These are phyloP conservation scores for Apiospora hydei DNA, from an alignment of 2,329 filamentous ascomycete genomes.

Conservation along the genomic window DNA sequence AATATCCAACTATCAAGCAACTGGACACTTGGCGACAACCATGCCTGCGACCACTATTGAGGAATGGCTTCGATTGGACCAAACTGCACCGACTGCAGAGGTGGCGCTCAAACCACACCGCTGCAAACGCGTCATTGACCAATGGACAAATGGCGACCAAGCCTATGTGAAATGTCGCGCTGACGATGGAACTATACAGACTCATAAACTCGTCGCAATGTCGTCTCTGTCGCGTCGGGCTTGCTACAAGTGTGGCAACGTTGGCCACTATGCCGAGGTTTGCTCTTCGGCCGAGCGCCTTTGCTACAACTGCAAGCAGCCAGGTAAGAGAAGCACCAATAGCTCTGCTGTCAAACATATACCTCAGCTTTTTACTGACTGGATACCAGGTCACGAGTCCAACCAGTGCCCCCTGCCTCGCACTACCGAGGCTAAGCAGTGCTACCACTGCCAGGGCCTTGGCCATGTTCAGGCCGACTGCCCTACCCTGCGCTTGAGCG, in stretches of 20 bases:
- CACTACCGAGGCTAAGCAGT: constrained; percentile 99
- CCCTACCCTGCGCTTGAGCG: constrained; percentile 92
- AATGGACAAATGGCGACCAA: constrained; percentile 38
- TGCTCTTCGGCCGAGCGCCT: constrained; percentile 98
- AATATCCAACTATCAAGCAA: background rate
- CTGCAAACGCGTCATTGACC: constrained; percentile 40
- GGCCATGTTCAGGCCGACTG: constrained; percentile 99
- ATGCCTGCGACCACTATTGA: constrained; percentile 42
- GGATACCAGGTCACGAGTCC: constrained; percentile 81
- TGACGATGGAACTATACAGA: constrained; percentile 44
- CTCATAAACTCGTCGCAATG: constrained; percentile 58
- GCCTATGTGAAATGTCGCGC: constrained; percentile 43
- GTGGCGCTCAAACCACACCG: constrained; percentile 38
- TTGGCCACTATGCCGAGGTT: constrained; percentile 84
- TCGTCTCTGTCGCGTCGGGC: constrained; percentile 82
- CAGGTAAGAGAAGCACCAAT: constrained; percentile 57
- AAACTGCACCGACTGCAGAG: constrained; percentile 33
- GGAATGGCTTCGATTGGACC: constrained; percentile 40
- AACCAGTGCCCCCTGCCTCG: constrained; percentile 96
- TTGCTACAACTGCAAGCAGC: constrained; percentile 99
- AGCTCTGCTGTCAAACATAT: background rate
- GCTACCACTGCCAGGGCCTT: constrained; percentile 98
- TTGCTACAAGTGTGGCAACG: constrained; percentile 85
- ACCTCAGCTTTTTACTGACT: background rate
- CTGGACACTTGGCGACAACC: constrained; percentile 24